phyloP scores from a whole-genome alignment of 495 filamentous ascomycete species.

The Astrocystis sublimbata region DNA sequence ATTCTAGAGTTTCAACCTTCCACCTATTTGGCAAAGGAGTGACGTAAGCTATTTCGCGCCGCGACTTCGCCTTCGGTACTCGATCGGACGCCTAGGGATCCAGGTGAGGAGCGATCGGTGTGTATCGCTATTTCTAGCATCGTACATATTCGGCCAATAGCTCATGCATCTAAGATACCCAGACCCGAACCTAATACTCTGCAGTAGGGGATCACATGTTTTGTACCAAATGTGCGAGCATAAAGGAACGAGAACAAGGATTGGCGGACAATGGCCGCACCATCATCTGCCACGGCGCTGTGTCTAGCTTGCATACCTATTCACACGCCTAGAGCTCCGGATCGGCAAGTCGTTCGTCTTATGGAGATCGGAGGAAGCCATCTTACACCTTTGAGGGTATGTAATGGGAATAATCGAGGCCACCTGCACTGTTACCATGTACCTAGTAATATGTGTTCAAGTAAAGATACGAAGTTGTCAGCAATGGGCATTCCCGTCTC shows the following conservation, averaged over 20 bases:
- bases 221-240: background rate
- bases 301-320: constrained; percentile 11
- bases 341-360: background rate
- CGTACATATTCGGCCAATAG: constrained; percentile 2
- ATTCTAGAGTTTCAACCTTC: background rate
- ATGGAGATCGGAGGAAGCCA: background rate
- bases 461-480: background rate
- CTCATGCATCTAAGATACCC: constrained; percentile 8
- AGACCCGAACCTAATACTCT: background rate
- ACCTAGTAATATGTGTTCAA: background rate
- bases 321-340: background rate
- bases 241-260: background rate
- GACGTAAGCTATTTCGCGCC: background rate
- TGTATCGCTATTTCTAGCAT: background rate
- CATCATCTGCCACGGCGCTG: constrained; percentile 12
- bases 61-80: background rate
- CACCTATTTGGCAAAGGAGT: background rate
- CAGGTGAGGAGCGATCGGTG: background rate
- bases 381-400: background rate
- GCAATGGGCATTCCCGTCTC: background rate
- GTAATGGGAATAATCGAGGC: background rate
- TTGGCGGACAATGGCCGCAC: constrained; percentile 1
- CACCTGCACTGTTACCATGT: background rate
- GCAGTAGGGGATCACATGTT: background rate
- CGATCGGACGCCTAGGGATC: background rate